Evolutionary conservation across 2,329 filamentous ascomycete genomes (phyloP).

Genomic region (Dactylonectria estremocensis): DNA sequence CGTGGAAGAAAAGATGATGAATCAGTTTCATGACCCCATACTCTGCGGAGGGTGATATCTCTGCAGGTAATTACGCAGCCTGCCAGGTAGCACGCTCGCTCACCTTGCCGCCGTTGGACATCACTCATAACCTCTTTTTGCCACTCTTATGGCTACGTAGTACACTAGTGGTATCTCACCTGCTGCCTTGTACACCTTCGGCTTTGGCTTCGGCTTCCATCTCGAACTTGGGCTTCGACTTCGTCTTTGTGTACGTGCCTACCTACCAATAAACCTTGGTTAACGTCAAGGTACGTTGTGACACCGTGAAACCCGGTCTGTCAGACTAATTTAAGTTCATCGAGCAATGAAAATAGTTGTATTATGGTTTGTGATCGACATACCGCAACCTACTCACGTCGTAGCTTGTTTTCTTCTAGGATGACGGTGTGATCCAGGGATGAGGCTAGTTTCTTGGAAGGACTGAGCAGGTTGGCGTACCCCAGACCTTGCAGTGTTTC

Average conservation of each 20-base stretch:
- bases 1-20: not conserved
- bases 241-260: not conserved
- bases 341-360: not conserved
- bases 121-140: not conserved
- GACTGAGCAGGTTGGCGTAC: conserved; percentile 10
- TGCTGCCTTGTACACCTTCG: not conserved
- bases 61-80: not conserved
- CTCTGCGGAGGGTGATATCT: not conserved
- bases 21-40: not conserved
- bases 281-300: not conserved
- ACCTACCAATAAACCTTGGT: not conserved
- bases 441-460: conserved; percentile 14
- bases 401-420: conserved; percentile 16
- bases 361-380: conserved; percentile 23
- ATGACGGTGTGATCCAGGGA: conserved; percentile 17
- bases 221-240: too few relatives aligned
- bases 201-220: too few relatives aligned
- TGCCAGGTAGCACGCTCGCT: not conserved
- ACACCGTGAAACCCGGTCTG: conserved; percentile 3
- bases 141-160: not conserved
- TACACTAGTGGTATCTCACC: not conserved
- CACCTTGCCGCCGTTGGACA: not conserved
- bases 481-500: conserved; percentile 6
- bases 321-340: conserved; percentile 15
- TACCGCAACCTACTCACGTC: conserved; percentile 6